These are phyloP conservation scores for Ilyonectria sp. DNA, from an alignment of 2,329 filamentous ascomycete species.

Conservation along the genomic window DNA sequence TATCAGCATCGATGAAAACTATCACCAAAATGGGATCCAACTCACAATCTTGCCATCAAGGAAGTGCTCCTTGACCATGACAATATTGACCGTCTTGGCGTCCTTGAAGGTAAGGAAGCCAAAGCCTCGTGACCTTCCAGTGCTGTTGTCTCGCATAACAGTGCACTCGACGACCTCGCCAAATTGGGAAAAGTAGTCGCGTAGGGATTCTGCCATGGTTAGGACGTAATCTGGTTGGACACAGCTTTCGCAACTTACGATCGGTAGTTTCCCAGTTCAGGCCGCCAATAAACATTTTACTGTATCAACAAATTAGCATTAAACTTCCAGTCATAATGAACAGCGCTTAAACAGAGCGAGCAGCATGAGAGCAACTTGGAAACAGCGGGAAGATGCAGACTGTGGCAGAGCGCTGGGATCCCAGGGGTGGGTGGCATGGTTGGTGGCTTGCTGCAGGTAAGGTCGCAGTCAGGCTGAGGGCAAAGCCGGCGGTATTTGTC, in stretches of 20 bases:
- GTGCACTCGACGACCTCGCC: conserved; percentile 98
- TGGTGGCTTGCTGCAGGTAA: conserved; percentile 43
- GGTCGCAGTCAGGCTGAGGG: conserved; percentile 24
- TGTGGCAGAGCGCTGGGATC: conserved; percentile 33
- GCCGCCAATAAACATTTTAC: conserved; percentile 99
- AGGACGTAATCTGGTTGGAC: conserved; percentile 15
- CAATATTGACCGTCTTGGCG: conserved; percentile 96
- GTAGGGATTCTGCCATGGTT: conserved; percentile 82
- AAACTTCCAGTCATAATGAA: conserved; percentile 13
- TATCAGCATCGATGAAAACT: conserved; percentile 39
- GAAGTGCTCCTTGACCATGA: conserved; percentile 99
- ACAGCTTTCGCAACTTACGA: conserved; percentile 72
- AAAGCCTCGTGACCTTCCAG: conserved; percentile 94
- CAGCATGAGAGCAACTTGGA: conserved; percentile 21
- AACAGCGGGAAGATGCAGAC: conserved; percentile 20
- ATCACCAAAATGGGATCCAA: conserved; percentile 31
- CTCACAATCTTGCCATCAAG: conserved; percentile 98
- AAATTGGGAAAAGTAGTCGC: conserved; percentile 97
- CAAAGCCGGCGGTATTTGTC: conserved; percentile 9
- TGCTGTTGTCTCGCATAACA: conserved; percentile 98
- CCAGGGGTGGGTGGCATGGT: conserved; percentile 37
- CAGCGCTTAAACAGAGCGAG: conserved; percentile 23
- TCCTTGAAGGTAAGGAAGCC: conserved; percentile 99
- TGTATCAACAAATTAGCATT: conserved; percentile 59
- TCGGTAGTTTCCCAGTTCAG: conserved; percentile 99